A percentile compares a stretch with the other conserved stretches of the same genome.
Evolutionary conservation across 164 flowering plant genomes (phyloP).

Genomic region (Paratinospora sagittata): DNA sequence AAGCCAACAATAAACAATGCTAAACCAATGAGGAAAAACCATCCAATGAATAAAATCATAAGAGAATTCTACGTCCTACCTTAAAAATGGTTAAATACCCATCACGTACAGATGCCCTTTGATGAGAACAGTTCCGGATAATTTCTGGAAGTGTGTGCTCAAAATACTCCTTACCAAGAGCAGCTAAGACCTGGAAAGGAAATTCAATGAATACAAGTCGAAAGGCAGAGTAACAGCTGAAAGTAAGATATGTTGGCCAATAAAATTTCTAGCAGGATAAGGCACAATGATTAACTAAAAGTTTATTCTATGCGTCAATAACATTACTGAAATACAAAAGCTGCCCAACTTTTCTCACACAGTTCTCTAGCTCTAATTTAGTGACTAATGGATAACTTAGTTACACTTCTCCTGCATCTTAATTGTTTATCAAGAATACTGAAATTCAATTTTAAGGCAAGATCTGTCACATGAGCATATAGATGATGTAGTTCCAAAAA

Average conservation of each 20-base stretch:
- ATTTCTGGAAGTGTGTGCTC: constrained; percentile 85
- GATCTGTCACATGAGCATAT: not conserved
- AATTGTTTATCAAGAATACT: not conserved
- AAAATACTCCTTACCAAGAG: constrained; percentile 82
- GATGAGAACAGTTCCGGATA: constrained; percentile 84
- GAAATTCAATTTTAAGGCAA: not conserved
- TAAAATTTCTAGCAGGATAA: not conserved
- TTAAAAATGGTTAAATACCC: constrained; percentile 91
- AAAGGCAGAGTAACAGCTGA: not conserved
- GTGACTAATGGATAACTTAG: too few species aligned
- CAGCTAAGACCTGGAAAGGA: constrained; percentile 76
- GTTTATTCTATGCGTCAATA: not conserved
- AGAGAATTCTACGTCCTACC: constrained; percentile 35
- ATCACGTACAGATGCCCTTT: constrained; percentile 89
- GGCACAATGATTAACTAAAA: not conserved
- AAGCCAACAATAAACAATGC: not conserved
- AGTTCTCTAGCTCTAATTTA: too few species aligned
- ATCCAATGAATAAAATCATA: not conserved
- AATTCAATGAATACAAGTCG: not conserved
- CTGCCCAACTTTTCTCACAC: not conserved
- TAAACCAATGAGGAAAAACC: not conserved
- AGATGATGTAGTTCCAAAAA: not conserved
- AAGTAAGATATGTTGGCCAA: not conserved
- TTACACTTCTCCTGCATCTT: too few species aligned
- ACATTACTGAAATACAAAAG: not conserved